These are phyloP conservation scores for Chrysochromulina tobinii DNA, from an alignment of 78 protist genomes.

Conservation along the genomic window DNA sequence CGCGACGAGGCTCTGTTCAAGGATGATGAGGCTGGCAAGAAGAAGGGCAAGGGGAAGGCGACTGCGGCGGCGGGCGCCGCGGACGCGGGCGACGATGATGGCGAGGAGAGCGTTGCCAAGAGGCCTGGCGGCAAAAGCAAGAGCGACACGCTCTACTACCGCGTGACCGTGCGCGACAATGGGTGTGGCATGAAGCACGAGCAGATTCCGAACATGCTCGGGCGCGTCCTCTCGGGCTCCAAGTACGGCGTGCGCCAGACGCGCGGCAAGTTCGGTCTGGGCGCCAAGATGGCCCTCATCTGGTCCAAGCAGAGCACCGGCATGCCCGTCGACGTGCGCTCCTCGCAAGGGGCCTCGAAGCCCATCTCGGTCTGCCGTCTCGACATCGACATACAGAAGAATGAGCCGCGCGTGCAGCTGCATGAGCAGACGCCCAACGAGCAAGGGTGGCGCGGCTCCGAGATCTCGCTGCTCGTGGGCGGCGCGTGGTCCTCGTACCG, in stretches of 20 bases:
- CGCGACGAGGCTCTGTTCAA: not conserved
- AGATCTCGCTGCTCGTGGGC: conserved; percentile 47
- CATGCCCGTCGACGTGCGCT: conserved; percentile 46
- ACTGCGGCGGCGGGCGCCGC: too few species aligned
- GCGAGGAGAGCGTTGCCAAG: too few species aligned
- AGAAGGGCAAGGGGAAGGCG: too few species aligned
- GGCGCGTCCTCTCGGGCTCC: conserved; percentile 42
- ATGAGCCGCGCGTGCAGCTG: conserved; percentile 45
- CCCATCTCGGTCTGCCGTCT: conserved; percentile 37
- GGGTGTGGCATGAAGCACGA: conserved; percentile 64
- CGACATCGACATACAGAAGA: conserved; percentile 64
- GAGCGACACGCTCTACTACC: conserved; percentile 16
- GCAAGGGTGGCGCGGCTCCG: conserved; percentile 55
- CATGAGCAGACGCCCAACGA: conserved; percentile 30
- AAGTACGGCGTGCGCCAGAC: conserved; percentile 62
- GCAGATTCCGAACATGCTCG: conserved; percentile 61
- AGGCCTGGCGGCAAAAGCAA: not conserved
- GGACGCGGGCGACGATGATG: too few species aligned
- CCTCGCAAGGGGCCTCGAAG: not conserved
- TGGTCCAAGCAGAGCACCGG: conserved; percentile 33
- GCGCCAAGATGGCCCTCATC: conserved; percentile 69
- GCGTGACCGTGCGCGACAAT: conserved; percentile 52
- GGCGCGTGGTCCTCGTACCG: conserved; percentile 46
- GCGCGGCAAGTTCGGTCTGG: conserved; percentile 71
- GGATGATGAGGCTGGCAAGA: not conserved